Evolutionary conservation across 2,329 filamentous ascomycete genomes (phyloP), one percentile per base, ranked within the genome.

Genomic region (Chrysosporium queenslandicum): DNA sequence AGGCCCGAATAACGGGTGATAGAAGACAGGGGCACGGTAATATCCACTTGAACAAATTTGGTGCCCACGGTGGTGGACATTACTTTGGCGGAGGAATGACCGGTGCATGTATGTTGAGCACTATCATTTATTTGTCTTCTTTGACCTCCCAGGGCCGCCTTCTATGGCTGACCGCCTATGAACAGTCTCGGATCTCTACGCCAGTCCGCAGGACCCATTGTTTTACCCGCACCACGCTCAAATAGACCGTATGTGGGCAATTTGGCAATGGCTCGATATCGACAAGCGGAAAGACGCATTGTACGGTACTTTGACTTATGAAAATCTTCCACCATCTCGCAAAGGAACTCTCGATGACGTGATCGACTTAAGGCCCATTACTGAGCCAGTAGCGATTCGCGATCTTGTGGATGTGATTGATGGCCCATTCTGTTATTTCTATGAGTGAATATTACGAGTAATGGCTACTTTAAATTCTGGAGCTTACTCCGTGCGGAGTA

Each of bases 401-500:
- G 57, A 63, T 5, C 30, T 59, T 20, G 55, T 60, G 46, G 52
- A 58, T 53, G 62, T 59, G 6, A 57, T 55, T 21, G 55, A 47
- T 9, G 60, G 60, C 1, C 61, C 61, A 0, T 63, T 61, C 21
- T 63, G 61, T 36, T 63, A 63, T 50, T 52, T 61, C 36, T 63
- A 63, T 46, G 50, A 55, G 41, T 58, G 25, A 23, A 25, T 21
- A 27, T 9, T 7, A 9, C 9, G 27, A 29, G 9, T 29, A 36
- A 16, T n/a, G n/a, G n/a, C 9, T 36, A 4, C 11, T 14, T 20
- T 40, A 11, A 4, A 16, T n/a, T 8, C 20, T 40, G 16, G 18
- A 6, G 16, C 43, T 12, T 29, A 7, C 2, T n/a, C n/a, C n/a
- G n/a, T n/a, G n/a, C n/a, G n/a, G n/a, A n/a, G n/a, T n/a, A n/a